Evolutionary conservation across 73 alveolate species (phyloP).

Genomic region (Paramecium biaurelia): DNA sequence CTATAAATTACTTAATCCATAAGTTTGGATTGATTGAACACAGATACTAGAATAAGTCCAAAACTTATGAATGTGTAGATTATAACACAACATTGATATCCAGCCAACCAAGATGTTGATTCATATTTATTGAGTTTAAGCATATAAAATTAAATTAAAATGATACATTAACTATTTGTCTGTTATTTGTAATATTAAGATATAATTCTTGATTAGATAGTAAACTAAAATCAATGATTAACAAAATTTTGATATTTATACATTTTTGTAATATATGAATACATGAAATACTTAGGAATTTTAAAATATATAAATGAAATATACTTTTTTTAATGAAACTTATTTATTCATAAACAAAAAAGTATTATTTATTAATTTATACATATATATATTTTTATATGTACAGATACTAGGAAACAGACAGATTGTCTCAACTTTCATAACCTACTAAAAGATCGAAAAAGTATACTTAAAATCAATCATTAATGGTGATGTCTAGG

Average conservation of each 20-base stretch:
- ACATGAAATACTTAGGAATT: too few relatives aligned
- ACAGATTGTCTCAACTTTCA: constrained; percentile 10
- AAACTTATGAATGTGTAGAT: neutral
- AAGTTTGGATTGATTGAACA: neutral
- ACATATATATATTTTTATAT: neutral
- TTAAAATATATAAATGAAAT: too few relatives aligned
- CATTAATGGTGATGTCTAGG: constrained; percentile 23
- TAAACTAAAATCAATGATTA: neutral
- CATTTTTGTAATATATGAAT: neutral
- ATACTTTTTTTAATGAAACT: neutral
- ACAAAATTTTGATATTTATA: neutral
- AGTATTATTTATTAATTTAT: neutral
- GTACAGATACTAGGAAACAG: neutral
- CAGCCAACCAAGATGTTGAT: neutral
- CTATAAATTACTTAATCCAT: neutral
- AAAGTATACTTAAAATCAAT: neutral
- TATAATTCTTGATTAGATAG: neutral
- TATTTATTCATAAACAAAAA: neutral
- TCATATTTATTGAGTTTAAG: neutral
- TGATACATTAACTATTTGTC: constrained; percentile 24
- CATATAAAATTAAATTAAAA: neutral
- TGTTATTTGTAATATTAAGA: neutral
- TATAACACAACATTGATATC: constrained; percentile 27
- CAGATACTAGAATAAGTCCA: neutral
- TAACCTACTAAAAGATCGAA: constrained; percentile 36